phyloP scores from a whole-genome alignment of 2,329 filamentous ascomycete genomes.

The Pseudonectria foliicola region DNA sequence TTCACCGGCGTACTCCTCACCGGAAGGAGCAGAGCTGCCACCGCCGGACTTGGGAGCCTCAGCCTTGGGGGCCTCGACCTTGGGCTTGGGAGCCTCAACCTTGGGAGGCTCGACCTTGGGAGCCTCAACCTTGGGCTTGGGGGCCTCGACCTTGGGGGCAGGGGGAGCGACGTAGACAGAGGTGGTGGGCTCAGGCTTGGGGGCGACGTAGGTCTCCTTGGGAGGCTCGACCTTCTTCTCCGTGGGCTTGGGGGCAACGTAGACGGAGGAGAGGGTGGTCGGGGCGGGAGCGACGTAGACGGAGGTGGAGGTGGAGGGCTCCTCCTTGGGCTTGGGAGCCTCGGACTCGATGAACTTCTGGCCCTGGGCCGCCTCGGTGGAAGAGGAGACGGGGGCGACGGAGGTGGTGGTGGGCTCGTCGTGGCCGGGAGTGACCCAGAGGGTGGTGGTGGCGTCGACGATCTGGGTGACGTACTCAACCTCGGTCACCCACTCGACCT shows the following conservation, averaged over 20 bases:
- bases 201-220: constrained; percentile 5
- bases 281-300: constrained; percentile 12
- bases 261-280: constrained; percentile 4
- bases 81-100: constrained; percentile 10
- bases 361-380: constrained; percentile 14
- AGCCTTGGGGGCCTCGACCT: constrained; percentile 10
- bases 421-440: constrained; percentile 33
- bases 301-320: constrained; percentile 6
- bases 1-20: constrained; percentile 45
- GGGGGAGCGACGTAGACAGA: constrained; percentile 9
- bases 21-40: constrained; percentile 9
- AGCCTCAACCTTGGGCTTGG: constrained; percentile 6
- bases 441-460: constrained; percentile 42
- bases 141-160: constrained; percentile 2
- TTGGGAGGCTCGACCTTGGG: constrained; percentile 6
- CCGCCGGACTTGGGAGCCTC: constrained; percentile 6
- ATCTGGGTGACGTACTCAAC: constrained; percentile 39
- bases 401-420: constrained; percentile 19
- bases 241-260: constrained; percentile 7
- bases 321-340: constrained; percentile 5
- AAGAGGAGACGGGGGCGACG: too few species aligned
- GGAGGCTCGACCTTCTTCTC: constrained; percentile 5
- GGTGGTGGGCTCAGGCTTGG: constrained; percentile 14
- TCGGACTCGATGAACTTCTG: constrained; percentile 24
- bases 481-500: constrained; percentile 45